Conservation (phyloP, 352 stramenopile genomes). For the Pythium oligandrum region DNA sequence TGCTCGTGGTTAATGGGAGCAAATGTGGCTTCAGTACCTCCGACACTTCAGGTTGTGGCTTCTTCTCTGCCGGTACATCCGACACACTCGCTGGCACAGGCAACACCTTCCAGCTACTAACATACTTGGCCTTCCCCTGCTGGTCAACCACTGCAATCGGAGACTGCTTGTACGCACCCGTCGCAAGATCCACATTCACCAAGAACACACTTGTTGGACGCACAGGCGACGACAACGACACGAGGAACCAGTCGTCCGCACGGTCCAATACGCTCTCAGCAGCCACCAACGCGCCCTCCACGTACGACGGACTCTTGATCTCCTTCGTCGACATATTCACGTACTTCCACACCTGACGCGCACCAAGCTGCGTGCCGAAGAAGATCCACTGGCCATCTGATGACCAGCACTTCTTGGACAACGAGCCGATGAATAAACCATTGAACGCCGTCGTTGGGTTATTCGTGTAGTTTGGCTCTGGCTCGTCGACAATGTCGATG, state of each 20-base stretch:
- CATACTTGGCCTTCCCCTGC: conserved; percentile 24
- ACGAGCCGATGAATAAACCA: conserved; percentile 54
- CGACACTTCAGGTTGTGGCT: conserved; percentile 26
- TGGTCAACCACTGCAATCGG: conserved; percentile 53
- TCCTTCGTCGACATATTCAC: conserved; percentile 45
- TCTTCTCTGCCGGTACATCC: conserved; percentile 29
- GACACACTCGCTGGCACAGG: conserved; percentile 49
- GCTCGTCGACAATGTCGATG: conserved; percentile 60
- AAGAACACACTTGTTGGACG: conserved; percentile 52
- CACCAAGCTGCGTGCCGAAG: conserved; percentile 65
- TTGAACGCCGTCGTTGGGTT: conserved; percentile 56
- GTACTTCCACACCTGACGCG: conserved; percentile 65
- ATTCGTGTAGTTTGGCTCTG: conserved; percentile 23
- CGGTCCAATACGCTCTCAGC: conserved; percentile 57
- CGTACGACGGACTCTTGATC: conserved; percentile 46
- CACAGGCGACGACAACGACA: conserved; percentile 53
- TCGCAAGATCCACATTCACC: conserved; percentile 38
- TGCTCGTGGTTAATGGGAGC: conserved; percentile 40
- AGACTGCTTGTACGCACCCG: conserved; percentile 26
- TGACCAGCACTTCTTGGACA: conserved; percentile 54
- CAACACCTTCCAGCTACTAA: conserved; percentile 57
- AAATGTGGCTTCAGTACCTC: conserved; percentile 37
- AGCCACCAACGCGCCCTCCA: conserved; percentile 36
- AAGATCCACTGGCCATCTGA: conserved; percentile 51
- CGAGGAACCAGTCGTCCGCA: conserved; percentile 26